Evolutionary conservation across 2,329 filamentous ascomycete genomes (phyloP).

Genomic region (Microcyclosporella mali): DNA sequence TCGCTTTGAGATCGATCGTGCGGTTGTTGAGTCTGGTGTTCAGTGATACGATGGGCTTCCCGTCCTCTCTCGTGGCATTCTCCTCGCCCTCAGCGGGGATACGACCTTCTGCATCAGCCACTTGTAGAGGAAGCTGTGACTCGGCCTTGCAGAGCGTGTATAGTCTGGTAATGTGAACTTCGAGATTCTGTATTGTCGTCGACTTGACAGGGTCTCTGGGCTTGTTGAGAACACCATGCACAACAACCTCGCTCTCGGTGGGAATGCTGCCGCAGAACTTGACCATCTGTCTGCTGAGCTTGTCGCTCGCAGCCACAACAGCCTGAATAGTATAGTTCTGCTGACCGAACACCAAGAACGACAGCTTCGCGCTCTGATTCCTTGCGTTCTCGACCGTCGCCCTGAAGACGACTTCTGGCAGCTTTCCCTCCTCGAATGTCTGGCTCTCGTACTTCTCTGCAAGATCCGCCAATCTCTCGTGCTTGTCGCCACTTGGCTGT

Average conservation of each 20-base stretch:
- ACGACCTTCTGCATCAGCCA: conserved; percentile 47
- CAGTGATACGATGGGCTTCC: conserved; percentile 67
- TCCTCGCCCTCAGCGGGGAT: conserved; percentile 44
- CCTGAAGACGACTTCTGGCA: conserved; percentile 61
- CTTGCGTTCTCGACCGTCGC: conserved; percentile 82
- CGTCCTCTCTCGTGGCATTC: conserved; percentile 42
- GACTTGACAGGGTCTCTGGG: conserved; percentile 85
- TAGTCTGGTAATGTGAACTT: conserved; percentile 82
- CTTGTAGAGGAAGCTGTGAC: conserved; percentile 55
- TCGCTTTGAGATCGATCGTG: conserved; percentile 84
- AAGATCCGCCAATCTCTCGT: conserved; percentile 57
- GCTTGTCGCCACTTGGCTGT: conserved; percentile 42
- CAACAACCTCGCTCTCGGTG: conserved; percentile 70
- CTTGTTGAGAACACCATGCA: conserved; percentile 75
- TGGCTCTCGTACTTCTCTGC: conserved; percentile 52
- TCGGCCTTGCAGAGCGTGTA: conserved; percentile 66
- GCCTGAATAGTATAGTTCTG: conserved; percentile 74
- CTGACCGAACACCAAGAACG: conserved; percentile 78
- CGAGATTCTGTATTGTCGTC: conserved; percentile 69
- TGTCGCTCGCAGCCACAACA: conserved; percentile 58
- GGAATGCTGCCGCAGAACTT: conserved; percentile 76
- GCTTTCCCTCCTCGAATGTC: conserved; percentile 22
- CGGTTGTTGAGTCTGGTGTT: conserved; percentile 85
- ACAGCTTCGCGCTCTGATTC: conserved; percentile 84
- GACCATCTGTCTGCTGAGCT: conserved; percentile 78